Base-by-base conservation (phyloP, 805 yeast genomes). In the Wickerhamiella occidentalis region DNA sequence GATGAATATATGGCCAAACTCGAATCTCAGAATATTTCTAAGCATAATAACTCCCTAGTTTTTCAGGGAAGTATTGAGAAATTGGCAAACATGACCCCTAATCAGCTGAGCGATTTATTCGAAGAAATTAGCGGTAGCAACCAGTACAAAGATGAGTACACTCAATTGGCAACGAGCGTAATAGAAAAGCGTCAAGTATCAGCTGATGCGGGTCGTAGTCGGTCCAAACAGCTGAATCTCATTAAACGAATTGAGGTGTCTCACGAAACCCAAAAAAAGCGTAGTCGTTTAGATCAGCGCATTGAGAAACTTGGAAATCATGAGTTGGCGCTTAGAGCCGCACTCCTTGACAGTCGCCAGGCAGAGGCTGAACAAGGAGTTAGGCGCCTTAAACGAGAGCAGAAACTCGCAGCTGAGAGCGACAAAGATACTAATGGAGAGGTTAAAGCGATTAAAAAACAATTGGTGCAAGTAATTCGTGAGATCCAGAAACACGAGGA, bases 51-150 rank as follows among this genome's bases (percentile, higher is more conserved):
- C 63, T 90, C 90, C 59, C 68, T 92, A 52, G 97, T 92, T 6
- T 87, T 90, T 61, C 98, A 92, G 68, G 97, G 98, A 52, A 97
- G 90, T 61, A 94, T 92, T 46, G 97, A 90, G 63, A 82, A 80
- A 57, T 79, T 92, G 37, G 97, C 97, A 0, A 74, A 94, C 0
- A 94, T 88, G 62, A 78, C 90, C 0, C 78, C 96, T 0, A 64
- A 65, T 21, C 94, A 86, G 35, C 70, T 92, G 52, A 77, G 94
- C 1, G 72, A 68, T 40, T 64, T 88, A 53, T 69, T 92, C 49
- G 98, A 92, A 65, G 78, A 78, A 13, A 78, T 92, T 23, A 82
- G 94, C 52, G 95, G 96, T 0, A 84, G 95, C 0, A 64, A 70
- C 6, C 92, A 84, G 36, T 75, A 63, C 55, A 74, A 76, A 42